Conservation (phyloP, 371 early-diverging fungal species). For the Paraphysoderma sedebokerense region DNA sequence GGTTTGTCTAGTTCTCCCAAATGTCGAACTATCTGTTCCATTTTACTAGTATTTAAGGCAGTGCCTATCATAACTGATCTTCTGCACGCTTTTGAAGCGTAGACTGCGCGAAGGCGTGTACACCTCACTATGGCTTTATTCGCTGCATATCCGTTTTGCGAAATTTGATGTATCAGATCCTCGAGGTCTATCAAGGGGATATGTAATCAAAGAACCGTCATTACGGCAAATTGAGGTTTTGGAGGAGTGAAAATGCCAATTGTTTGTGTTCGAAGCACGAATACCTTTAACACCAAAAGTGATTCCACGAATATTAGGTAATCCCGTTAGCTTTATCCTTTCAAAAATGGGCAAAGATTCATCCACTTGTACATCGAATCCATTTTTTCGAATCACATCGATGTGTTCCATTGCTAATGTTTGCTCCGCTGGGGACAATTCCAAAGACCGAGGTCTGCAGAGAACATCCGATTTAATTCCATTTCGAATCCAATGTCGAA, state of each 20-base stretch:
- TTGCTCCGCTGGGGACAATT: slow-evolving; percentile 64
- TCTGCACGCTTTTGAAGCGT: slow-evolving; percentile 49
- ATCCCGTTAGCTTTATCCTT: too few relatives aligned
- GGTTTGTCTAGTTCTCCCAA: slow-evolving; percentile 13
- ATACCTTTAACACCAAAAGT: slow-evolving; percentile 35
- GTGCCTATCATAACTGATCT: slow-evolving; percentile 41
- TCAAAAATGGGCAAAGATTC: too few relatives aligned
- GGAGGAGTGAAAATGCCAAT: too few relatives aligned
- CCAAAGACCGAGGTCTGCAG: slow-evolving; percentile 32
- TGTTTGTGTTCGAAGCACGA: slow-evolving; percentile 13
- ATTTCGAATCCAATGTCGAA: too few relatives aligned
- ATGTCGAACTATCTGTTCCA: slow-evolving; percentile 14
- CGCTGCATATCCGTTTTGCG: slow-evolving; percentile 5
- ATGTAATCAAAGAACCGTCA: neutral
- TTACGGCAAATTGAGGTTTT: too few relatives aligned
- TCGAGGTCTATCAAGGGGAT: slow-evolving; percentile 35
- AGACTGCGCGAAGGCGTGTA: slow-evolving; percentile 11
- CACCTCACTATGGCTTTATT: slow-evolving; percentile 8
- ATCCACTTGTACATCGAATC: slow-evolving; percentile 51
- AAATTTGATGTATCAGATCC: slow-evolving; percentile 35
- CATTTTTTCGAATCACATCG: slow-evolving; percentile 52
- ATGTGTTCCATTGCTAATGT: slow-evolving; percentile 53
- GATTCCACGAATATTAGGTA: too few relatives aligned
- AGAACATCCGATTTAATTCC: too few relatives aligned
- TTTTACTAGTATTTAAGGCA: slow-evolving; percentile 7